Base-by-base conservation (phyloP, 2,329 filamentous ascomycete species). In the Achaetomium macrosporum region DNA sequence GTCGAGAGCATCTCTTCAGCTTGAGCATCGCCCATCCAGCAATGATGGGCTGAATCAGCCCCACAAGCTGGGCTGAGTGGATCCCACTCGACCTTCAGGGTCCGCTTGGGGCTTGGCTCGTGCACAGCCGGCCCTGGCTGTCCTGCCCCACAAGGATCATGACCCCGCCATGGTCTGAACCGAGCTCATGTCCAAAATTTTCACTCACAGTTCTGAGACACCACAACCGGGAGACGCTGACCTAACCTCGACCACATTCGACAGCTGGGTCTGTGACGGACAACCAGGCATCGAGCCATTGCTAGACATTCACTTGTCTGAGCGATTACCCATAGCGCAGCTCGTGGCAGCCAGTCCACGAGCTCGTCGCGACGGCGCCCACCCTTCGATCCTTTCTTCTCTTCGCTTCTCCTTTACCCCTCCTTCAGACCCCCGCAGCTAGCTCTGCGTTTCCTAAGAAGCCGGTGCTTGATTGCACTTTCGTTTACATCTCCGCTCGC, bases 371-470 rank as follows among this genome's bases (percentile, higher is more conserved):
- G 36, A 61, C 57, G 54, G 54, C 58, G 48, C 51, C 58, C 45
- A 50, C 55, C 50, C 50, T 59, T 51, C 55, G 56, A 45, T 57
- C 54, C 4, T 25, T 25, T 25, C 44, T 60, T 52, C 53, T 59
- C 55, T 64, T 58, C 62, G 50, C 57, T 61, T 62, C 61, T 61
- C 47, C 54, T 20, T 57, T 60, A 56, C 57, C 59, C 59, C 61
- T 61, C 56, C 58, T 64, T 60, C 57, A 53, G 58, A 56, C 56
- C 62, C 68, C 74, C 73, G 83, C 83, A 85, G 83, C 82, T 76
- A 81, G 83, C 74, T 76, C 83, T 86, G 82, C 81, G 61, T 75
- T 80, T 76, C 73, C 69, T 71, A 73, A 68, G 69, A 66, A 73
- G 66, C 68, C 70, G 68, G 72, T 78, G 74, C 73, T 74, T 68